Evolutionary conservation across 2,329 filamentous ascomycete genomes (phyloP).

Genomic region (Bipolaris bicolor): DNA sequence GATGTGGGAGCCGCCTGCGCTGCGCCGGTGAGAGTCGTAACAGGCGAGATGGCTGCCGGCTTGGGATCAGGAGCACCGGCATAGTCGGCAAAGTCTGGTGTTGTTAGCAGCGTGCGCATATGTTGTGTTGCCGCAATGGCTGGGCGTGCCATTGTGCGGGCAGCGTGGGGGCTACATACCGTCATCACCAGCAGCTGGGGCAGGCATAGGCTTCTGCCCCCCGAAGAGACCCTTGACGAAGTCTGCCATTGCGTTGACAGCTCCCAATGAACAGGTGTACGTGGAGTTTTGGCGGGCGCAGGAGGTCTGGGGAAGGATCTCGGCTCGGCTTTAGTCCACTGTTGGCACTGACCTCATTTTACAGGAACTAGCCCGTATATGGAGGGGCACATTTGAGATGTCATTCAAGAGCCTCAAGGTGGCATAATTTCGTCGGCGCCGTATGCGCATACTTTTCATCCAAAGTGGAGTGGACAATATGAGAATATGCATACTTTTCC

Average conservation of each 20-base stretch:
- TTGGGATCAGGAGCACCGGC: constrained; percentile 75
- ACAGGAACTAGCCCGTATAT: constrained; percentile 33
- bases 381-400: constrained; percentile 24
- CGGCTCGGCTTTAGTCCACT: constrained; percentile 21
- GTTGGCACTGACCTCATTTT: constrained; percentile 38
- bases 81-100: constrained; percentile 90
- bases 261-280: constrained; percentile 29
- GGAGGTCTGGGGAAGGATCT: constrained; percentile 24
- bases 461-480: no score
- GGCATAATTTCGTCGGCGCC: background rate
- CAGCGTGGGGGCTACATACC: constrained; percentile 58
- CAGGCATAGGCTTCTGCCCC: constrained; percentile 66
- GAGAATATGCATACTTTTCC: background rate
- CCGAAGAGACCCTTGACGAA: constrained; percentile 73
- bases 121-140: background rate
- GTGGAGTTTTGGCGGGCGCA: constrained; percentile 28
- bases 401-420: constrained; percentile 4
- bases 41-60: constrained; percentile 55
- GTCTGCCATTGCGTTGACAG: constrained; percentile 51
- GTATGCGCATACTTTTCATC: background rate
- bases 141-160: constrained; percentile 21
- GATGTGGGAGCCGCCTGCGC: constrained; percentile 45
- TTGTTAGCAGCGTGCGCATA: constrained; percentile 6
- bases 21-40: constrained; percentile 48
- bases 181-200: constrained; percentile 63